Base-by-base conservation (phyloP, 352 stramenopile species). In the Pythium periplocum region DNA sequence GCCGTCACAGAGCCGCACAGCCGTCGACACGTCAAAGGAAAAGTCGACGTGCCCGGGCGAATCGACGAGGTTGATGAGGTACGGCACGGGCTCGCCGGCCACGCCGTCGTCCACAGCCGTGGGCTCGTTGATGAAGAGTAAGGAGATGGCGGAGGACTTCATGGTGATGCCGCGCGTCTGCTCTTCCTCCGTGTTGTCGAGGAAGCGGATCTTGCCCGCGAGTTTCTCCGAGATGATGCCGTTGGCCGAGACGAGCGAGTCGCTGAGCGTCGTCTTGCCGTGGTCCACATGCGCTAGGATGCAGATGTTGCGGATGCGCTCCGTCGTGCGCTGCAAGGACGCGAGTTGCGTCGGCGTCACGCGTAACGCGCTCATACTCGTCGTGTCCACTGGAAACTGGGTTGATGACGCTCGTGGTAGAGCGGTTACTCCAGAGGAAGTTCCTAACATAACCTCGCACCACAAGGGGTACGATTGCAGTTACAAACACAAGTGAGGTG, bases 111-210 rank as follows among this genome's bases (percentile, higher is more conserved):
- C 48, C 7, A 70, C 46, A 2, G 10, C 31, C 10, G 62, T 54
- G 33, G 68, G 66, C 53, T 87, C 68, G 71, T 89, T 71, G 17
- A 72, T 52, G 66, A 97, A 97, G 38, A 97, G 64, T 40, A 99
- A 71, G 41, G 92, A 97, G 75, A 98, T 98, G 43, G 94, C 93
- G 38, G 87, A 98, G 37, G 87, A 91, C 68, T 98, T 96, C 94
- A 99, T 98, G 2, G 96, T 99, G 64, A 99, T 99, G 45, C 96
- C 96, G 40, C 96, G 85, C 17, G 89, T 74, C 73, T 98, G 96
- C 64, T 98, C 91, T 51, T 98, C 90, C 59, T 96, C 87, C 37
- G 90, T 91, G 61, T 90, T 97, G 73, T 99, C 96, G 50, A 99
- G 73, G 64, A 97, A 98, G 2, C 96, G 91, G n/a, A 93, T 78